These are phyloP conservation scores for Rhodotorula sp. DNA, from an alignment of 1,284 basidiomycete species.

Conservation along the genomic window DNA sequence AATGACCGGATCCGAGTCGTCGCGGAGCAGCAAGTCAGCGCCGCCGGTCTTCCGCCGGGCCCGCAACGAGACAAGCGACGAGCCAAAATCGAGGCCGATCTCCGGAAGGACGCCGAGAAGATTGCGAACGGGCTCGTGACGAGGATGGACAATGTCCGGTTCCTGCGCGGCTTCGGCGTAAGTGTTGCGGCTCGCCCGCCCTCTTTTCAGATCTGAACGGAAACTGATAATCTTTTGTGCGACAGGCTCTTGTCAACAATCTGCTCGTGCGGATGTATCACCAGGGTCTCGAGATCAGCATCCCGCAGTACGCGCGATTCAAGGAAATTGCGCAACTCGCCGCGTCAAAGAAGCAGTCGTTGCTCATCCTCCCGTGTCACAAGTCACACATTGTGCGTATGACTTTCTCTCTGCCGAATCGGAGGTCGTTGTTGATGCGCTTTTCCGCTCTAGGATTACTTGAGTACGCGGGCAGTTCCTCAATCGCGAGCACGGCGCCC, in stretches of 20 bases:
- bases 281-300: conserved; percentile 40
- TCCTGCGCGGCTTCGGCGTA: conserved; percentile 35
- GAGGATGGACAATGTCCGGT: conserved; percentile 36
- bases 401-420: no score
- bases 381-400: conserved; percentile 48
- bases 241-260: conserved; percentile 47
- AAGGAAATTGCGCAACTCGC: conserved; percentile 46
- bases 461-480: conserved; percentile 10
- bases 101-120: conserved; percentile 18
- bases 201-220: neutral
- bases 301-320: conserved; percentile 34
- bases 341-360: conserved; percentile 46
- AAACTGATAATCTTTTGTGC: conserved; percentile 4
- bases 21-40: conserved; percentile 3
- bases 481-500: no score
- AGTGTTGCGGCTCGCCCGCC: neutral
- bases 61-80: conserved; percentile 9
- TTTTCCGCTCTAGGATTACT: conserved; percentile 16
- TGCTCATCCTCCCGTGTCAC: conserved; percentile 51
- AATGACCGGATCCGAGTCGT: conserved; percentile 14
- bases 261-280: conserved; percentile 49
- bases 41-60: neutral
- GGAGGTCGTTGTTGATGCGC: neutral
- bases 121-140: conserved; percentile 30
- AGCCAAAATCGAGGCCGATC: conserved; percentile 13